Base-by-base conservation (phyloP, 2,329 filamentous ascomycete genomes). In the Epichloe hybrida region DNA sequence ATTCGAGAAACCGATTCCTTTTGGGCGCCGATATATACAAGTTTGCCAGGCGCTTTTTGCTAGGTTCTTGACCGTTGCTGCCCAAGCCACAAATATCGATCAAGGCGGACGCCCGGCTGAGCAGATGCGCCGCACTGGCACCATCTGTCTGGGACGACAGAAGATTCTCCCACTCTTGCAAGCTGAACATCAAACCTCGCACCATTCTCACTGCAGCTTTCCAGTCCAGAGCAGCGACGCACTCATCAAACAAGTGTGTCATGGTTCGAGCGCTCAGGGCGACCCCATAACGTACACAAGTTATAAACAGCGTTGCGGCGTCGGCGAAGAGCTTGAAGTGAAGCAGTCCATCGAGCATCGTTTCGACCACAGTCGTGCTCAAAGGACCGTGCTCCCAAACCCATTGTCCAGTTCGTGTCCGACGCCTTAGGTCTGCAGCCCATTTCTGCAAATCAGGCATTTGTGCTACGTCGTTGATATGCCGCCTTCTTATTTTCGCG, bases 331-430 rank as follows among this genome's bases (percentile, higher is more conserved):
- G 64, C 51, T 65, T 68, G 41, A 77, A 73, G 39, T 71, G 66
- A 9, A 80, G 59, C 48, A 80, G 66, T 1, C 74, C 72, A 39
- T 65, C 58, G 23, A 80, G 64, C 3, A 78, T 64, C 46, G 68
- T 63, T 53, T 77, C 69, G 9, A 73, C 64, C 5, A 77, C 56
- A 2, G 61, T 55, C 7, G 61, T 62, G 38, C 64, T 64, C 15
- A 76, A 57, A 4, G 59, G 60, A 2, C 66, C 64, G 45, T 71
- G 68, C 56, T 73, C 61, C 50, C 69, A 68, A 15, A 70, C 63
- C 52, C 63, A 70, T 3, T 66, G 60, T 4, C 65, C 66, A 34
- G 52, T 57, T 52, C 50, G 56, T 37, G 59, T 53, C 34, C 61
- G 55, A 20, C 56, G 58, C 52, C 49, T 56, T 48, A 55, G 55